Percentiles rank a stretch among this genome's conserved stretches.
These are phyloP conservation scores for Rasamsonia emersonii DNA, from an alignment of 2,329 filamentous ascomycete genomes.

Conservation along the genomic window DNA sequence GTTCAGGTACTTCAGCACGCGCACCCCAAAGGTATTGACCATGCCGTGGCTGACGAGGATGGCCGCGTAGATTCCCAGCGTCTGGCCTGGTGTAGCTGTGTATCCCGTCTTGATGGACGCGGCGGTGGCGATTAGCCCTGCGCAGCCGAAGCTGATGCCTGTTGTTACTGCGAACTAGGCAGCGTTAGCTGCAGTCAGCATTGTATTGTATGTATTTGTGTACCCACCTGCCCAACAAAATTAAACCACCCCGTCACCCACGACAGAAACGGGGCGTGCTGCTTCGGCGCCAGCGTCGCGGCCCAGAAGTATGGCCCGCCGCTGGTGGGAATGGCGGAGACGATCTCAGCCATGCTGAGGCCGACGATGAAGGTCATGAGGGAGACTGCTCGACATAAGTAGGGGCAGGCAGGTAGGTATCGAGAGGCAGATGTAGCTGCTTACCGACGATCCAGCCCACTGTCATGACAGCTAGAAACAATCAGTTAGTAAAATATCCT, in stretches of 20 bases:
- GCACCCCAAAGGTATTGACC: constrained; percentile 6
- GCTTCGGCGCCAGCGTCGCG: constrained; percentile 4
- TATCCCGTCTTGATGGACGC: constrained; percentile 5
- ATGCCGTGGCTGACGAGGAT: constrained; percentile 6
- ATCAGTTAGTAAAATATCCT: not conserved
- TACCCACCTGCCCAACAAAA: constrained; percentile 5
- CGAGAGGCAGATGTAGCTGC: not conserved
- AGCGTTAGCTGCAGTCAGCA: no score
- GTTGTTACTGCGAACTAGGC: constrained; percentile 8
- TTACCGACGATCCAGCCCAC: constrained; percentile 4
- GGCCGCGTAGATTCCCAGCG: constrained; percentile 6
- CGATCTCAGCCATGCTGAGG: constrained; percentile 7
- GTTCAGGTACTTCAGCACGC: constrained; percentile 5
- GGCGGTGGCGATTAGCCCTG: constrained; percentile 4
- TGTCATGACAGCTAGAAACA: constrained; percentile 1
- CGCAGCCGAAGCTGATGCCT: constrained; percentile 7
- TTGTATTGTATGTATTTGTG: not conserved
- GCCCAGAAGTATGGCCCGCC: constrained; percentile 7
- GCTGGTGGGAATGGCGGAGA: constrained; percentile 6
- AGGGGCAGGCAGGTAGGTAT: not conserved
- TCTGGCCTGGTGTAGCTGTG: constrained; percentile 2
- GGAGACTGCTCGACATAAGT: constrained; percentile 1
- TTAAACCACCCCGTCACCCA: constrained; percentile 7
- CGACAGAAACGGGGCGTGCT: constrained; percentile 4
- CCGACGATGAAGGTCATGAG: constrained; percentile 7